Conservation (phyloP, 345 rosid genomes). For the Rubroshorea leprosula region DNA sequence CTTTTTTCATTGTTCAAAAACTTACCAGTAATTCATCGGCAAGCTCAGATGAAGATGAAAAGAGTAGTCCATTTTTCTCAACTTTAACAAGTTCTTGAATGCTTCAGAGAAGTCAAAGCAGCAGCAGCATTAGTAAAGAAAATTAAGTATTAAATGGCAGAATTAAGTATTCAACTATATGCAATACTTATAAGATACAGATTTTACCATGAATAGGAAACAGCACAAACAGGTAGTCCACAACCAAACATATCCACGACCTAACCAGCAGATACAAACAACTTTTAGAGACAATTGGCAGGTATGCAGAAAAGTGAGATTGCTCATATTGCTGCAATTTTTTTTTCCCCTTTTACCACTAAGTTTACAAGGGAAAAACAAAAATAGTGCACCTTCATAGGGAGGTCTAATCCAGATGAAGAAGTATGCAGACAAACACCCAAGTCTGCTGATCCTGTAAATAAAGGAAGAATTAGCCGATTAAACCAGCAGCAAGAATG, state of each 20-base stretch:
- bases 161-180: not conserved
- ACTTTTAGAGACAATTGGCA: not conserved
- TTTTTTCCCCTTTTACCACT: not conserved
- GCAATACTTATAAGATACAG: not conserved
- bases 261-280: conserved; percentile 29
- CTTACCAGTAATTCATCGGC: conserved; percentile 80
- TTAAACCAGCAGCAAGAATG: not conserved
- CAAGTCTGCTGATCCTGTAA: conserved; percentile 78
- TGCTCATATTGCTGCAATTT: too few species aligned
- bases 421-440: conserved; percentile 98
- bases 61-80: conserved; percentile 79
- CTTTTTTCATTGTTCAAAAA: conserved; percentile 7
- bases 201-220: conserved; percentile 84
- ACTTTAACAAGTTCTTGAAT: conserved; percentile 78
- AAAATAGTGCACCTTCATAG: conserved; percentile 65
- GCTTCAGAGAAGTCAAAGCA: conserved; percentile 36
- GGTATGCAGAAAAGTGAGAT: not conserved
- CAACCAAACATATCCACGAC: conserved; percentile 99
- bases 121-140: not conserved
- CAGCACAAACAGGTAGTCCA: conserved; percentile 95
- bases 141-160: not conserved
- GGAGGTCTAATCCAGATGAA: conserved; percentile 96
- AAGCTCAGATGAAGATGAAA: conserved; percentile 91
- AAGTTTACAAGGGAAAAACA: not conserved
- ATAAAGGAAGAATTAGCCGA: conserved; percentile 6